These are phyloP conservation scores for Globisporangium iwayamae DNA, from an alignment of 352 stramenopile species.

Conservation along the genomic window DNA sequence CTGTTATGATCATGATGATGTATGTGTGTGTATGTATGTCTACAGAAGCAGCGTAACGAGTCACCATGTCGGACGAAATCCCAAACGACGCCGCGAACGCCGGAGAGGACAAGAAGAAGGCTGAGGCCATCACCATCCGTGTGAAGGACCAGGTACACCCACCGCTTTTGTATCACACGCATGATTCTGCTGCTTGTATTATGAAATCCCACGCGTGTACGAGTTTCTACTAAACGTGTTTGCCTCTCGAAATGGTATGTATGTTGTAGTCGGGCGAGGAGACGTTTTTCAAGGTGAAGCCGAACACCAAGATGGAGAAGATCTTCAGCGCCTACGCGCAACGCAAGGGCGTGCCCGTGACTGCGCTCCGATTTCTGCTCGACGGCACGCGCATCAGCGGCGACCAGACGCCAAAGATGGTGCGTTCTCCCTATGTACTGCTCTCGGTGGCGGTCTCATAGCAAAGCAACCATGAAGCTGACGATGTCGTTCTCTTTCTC, in stretches of 20 bases:
- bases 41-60: not conserved
- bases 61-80: slow-evolving; percentile 58
- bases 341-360: slow-evolving; percentile 90
- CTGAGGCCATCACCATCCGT: slow-evolving; percentile 84
- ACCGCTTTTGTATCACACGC: too few relatives aligned
- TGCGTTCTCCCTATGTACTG: slow-evolving; percentile 8
- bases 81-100: slow-evolving; percentile 39
- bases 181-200: too few relatives aligned
- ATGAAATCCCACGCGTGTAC: too few relatives aligned
- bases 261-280: slow-evolving; percentile 84
- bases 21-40: not conserved
- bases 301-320: slow-evolving; percentile 98
- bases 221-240: too few relatives aligned
- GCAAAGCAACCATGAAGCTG: too few relatives aligned
- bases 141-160: slow-evolving; percentile 76
- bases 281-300: slow-evolving; percentile 99
- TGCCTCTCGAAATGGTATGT: too few relatives aligned
- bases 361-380: slow-evolving; percentile 93
- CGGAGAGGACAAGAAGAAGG: slow-evolving; percentile 84
- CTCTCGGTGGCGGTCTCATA: not conserved
- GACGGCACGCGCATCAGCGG: slow-evolving; percentile 94
- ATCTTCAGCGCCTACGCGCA: slow-evolving; percentile 96
- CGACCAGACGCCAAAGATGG: slow-evolving; percentile 94
- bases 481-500: not conserved
- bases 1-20: not conserved